Evolutionary conservation across 1,284 basidiomycete genomes (phyloP), one percentile per base, ranked within the genome.

Genomic region (Cryptococcus floricola): DNA sequence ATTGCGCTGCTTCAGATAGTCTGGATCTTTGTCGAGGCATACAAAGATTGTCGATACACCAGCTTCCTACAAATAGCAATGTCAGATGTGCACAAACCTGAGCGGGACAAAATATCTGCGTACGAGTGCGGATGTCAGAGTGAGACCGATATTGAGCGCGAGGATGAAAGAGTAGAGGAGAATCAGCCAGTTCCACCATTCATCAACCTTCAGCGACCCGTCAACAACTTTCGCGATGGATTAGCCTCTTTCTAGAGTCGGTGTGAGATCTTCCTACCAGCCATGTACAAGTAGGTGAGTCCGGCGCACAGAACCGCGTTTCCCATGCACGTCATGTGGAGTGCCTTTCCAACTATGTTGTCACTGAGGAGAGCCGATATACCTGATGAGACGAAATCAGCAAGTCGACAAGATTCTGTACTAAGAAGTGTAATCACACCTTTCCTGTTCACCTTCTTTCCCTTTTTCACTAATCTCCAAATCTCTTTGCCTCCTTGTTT

Each of bases 111-210:
- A 12, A 19, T 8, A 10, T 23, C 23, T 23, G 48, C 57, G 38
- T 23, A 59, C 57, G 13, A 59, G 28, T 23, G 57, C 57, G 10
- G 57, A 59, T 5, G 53, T 55, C 23, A 59, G 28, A 12, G 50
- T 46, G 2, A 59, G 45, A 12, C 57, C 57, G 38, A 59, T 49
- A 19, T 31, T 52, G 19, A 59, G 49, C 2, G 50, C 50, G 38
- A 59, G n/a, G 25, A 59, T 52, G 41, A 59, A 59, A 25, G 53
- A 34, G 25, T 59, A 59, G 13, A 59, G 41, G 38, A 55, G 27
- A 18, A 55, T 51, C 23, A 59, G 39, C 57, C 57, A 59, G n/a
- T 55, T 49, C 53, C 50, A 55, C 50, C 53, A 48, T 23, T 55
- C 28, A 31, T 55, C 57, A 16, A 59, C 37, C 18, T 52, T 49